Conservation (phyloP, 352 stramenopile species). For the Phytophthora tentaculata region DNA sequence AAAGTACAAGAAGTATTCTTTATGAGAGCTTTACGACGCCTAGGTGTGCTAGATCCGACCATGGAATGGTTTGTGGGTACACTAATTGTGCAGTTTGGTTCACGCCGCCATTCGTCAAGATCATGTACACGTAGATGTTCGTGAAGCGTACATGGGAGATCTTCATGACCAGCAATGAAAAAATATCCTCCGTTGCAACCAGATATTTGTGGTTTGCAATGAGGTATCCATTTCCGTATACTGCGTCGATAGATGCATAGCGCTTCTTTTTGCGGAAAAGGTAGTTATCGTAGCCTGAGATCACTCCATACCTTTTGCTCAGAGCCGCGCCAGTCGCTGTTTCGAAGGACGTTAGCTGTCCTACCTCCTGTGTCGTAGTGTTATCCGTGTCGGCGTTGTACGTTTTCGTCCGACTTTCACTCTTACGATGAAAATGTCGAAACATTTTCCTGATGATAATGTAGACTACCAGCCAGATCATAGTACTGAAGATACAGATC, state of each 20-base stretch:
- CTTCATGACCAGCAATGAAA: conserved; percentile 42
- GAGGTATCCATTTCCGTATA: conserved; percentile 44
- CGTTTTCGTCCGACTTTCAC: neutral
- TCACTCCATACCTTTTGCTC: conserved; percentile 39
- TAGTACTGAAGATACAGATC: conserved; percentile 25
- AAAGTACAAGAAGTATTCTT: neutral
- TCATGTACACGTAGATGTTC: conserved; percentile 44
- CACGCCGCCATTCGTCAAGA: conserved; percentile 29
- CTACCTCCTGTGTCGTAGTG: neutral
- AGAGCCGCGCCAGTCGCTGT: conserved; percentile 20
- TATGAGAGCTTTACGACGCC: conserved; percentile 35
- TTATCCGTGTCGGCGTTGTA: neutral
- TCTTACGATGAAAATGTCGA: conserved; percentile 11
- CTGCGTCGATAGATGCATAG: conserved; percentile 43
- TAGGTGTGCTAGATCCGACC: conserved; percentile 23
- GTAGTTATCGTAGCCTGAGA: conserved; percentile 52
- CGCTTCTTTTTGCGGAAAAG: conserved; percentile 36
- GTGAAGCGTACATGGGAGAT: conserved; percentile 27
- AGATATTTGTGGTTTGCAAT: conserved; percentile 45
- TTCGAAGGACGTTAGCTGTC: conserved; percentile 25
- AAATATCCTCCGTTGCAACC: conserved; percentile 40
- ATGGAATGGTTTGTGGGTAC: conserved; percentile 36
- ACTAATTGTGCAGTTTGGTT: conserved; percentile 40
- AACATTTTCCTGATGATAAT: conserved; percentile 34
- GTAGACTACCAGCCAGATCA: conserved; percentile 28